These are phyloP conservation scores for Fusarium buxicola DNA, from an alignment of 2,329 filamentous ascomycete genomes.

Conservation along the genomic window DNA sequence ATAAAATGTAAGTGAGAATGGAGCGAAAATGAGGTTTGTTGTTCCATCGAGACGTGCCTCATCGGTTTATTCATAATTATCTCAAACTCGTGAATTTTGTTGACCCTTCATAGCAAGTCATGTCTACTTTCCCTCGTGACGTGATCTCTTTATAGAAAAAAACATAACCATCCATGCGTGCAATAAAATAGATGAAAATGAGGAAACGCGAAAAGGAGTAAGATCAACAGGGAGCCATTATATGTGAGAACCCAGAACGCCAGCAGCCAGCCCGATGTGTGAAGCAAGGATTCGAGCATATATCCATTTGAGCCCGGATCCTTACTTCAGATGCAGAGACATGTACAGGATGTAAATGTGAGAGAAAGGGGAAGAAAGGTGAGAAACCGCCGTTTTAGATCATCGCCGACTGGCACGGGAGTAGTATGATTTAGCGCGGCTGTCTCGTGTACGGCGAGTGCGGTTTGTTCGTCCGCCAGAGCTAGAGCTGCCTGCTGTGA, in stretches of 20 bases:
- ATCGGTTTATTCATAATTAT: slow-evolving; percentile 38
- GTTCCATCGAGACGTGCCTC: slow-evolving; percentile 31
- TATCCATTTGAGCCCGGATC: slow-evolving; percentile 35
- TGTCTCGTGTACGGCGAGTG: slow-evolving; percentile 49
- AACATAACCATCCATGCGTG: slow-evolving; percentile 26
- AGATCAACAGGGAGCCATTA: slow-evolving; percentile 31
- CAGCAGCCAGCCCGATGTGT: slow-evolving; percentile 39
- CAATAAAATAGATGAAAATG: slow-evolving; percentile 28
- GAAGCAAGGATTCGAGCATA: slow-evolving; percentile 36
- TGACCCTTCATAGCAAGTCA: slow-evolving; percentile 36
- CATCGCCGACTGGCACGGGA: slow-evolving; percentile 44
- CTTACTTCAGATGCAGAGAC: slow-evolving; percentile 38
- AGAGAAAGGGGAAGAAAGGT: slow-evolving; percentile 8
- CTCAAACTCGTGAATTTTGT: slow-evolving; percentile 40
- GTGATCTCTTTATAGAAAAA: slow-evolving; percentile 35
- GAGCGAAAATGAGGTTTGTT: slow-evolving; percentile 24
- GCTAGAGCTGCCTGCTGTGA: slow-evolving; percentile 58
- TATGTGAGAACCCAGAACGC: slow-evolving; percentile 42
- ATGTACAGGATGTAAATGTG: slow-evolving; percentile 42
- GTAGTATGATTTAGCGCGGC: slow-evolving; percentile 50
- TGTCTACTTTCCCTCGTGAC: slow-evolving; percentile 39
- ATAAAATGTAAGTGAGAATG: neutral
- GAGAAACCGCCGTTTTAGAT: slow-evolving; percentile 22
- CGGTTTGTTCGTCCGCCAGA: slow-evolving; percentile 57
- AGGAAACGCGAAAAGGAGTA: slow-evolving; percentile 5